These are phyloP conservation scores for Buxus sempervirens DNA, from an alignment of 164 flowering plant species.

Conservation along the genomic window DNA sequence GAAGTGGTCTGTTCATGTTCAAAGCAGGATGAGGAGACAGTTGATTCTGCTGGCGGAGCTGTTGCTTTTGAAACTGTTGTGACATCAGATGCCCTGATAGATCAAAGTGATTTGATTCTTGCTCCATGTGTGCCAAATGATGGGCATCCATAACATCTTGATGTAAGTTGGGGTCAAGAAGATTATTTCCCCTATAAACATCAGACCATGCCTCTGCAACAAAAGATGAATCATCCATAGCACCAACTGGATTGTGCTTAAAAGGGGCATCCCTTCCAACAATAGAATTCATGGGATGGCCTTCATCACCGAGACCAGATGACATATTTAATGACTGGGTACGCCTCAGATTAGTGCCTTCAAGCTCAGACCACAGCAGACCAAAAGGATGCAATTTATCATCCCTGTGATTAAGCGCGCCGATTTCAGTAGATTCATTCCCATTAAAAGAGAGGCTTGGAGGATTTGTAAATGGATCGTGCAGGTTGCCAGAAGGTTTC, in stretches of 20 bases:
- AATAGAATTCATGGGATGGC: slow-evolving; percentile 19
- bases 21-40: slow-evolving; percentile 27
- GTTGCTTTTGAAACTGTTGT: slow-evolving; percentile 56
- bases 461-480: slow-evolving; percentile 25
- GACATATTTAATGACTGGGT: slow-evolving; percentile 37
- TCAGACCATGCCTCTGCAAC: slow-evolving; percentile 58
- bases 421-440: slow-evolving; percentile 29
- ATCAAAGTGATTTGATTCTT: slow-evolving; percentile 39
- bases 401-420: slow-evolving; percentile 33
- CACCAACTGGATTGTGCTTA: slow-evolving; percentile 28
- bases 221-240: slow-evolving; percentile 32
- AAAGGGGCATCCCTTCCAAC: slow-evolving; percentile 30
- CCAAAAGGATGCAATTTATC: slow-evolving; percentile 74
- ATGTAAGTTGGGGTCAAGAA: slow-evolving; percentile 28
- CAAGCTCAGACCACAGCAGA: slow-evolving; percentile 77
- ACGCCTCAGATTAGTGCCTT: slow-evolving; percentile 36
- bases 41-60: slow-evolving; percentile 44
- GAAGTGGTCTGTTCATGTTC: slow-evolving; percentile 34
- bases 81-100: slow-evolving; percentile 48
- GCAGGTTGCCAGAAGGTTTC: slow-evolving; percentile 25
- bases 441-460: slow-evolving; percentile 24
- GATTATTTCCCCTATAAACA: slow-evolving; percentile 31
- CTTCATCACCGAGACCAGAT: slow-evolving; percentile 24
- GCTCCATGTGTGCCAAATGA: slow-evolving; percentile 37
- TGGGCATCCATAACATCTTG: slow-evolving; percentile 41